Evolutionary conservation across 345 rosid species (phyloP).

Genomic region (Pistacia integerrima): DNA sequence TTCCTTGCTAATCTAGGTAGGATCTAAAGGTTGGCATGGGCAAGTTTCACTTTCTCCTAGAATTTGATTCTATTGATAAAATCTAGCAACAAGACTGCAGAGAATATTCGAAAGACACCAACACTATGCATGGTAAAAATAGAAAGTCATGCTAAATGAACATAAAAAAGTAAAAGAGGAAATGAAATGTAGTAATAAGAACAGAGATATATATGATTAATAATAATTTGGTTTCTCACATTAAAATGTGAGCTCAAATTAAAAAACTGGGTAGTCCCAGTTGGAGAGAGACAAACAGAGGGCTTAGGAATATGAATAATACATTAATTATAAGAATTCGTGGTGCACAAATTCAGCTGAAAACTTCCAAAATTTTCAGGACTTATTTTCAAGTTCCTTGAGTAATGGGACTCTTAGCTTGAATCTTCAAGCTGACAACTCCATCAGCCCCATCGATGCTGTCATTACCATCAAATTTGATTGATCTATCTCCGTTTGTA

Average conservation of each 20-base stretch:
- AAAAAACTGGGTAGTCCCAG: not conserved
- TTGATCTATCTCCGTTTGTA: slow-evolving; percentile 23
- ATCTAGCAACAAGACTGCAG: not conserved
- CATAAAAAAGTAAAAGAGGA: not conserved
- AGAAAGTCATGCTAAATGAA: not conserved
- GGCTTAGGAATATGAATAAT: not conserved
- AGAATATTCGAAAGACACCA: not conserved
- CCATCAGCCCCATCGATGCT: slow-evolving; percentile 18
- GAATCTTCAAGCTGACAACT: slow-evolving; percentile 4
- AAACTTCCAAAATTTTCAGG: not conserved
- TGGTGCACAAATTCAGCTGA: not conserved
- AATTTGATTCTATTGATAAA: not conserved
- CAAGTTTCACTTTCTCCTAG: not conserved
- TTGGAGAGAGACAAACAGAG: not conserved
- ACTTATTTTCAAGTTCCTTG: slow-evolving; percentile 5
- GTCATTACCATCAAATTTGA: slow-evolving; percentile 19
- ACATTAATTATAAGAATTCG: not conserved
- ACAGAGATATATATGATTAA: not conserved
- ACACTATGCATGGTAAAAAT: not conserved
- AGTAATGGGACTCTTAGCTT: slow-evolving; percentile 16
- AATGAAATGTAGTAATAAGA: not conserved
- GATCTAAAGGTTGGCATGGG: not conserved
- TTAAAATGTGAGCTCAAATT: not conserved
- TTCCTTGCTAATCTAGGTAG: not conserved
- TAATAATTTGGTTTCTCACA: not conserved